Evolutionary conservation across 1,139 yeast species (phyloP), one percentile per base, ranked within the genome.

Genomic region (Diutina scorzettiae): DNA sequence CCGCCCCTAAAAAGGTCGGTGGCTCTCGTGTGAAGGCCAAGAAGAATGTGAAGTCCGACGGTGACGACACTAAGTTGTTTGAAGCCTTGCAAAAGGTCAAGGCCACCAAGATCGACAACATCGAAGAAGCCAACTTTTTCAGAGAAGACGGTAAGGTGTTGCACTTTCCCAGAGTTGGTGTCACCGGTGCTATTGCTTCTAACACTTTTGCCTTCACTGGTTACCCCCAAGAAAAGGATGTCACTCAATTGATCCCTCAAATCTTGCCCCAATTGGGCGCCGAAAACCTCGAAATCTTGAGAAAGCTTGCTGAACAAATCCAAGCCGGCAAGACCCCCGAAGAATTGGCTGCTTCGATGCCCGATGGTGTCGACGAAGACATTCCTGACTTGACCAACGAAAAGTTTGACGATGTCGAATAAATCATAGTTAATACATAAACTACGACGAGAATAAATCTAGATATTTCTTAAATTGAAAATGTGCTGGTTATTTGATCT

Each of bases 81-180:
- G 85, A 81, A 55, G 78, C 94, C 55, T 75, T 91, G 66, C 83
- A 81, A 64, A 89, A 89, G 72, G 72, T 91, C 64, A 81, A 84
- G 67, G 94, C 91, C 53, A 85, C 82, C 66, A 82, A 87, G 57
- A 72, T 91, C 55, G 89, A 82, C 53, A 86, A 83, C 57, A 81
- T 91, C 56, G 95, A 86, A 63, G 96, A 89, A 72, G 97, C 95
- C 62, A 91, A 89, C 78, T 85, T 91, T 76, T 89, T 91, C 82
- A 83, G 74, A 69, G 95, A 87, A 53, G 96, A 89, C 66, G 96
- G 97, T 60, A 82, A 81, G 63, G 96, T 91, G 52, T 73, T 89
- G 67, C 96, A 89, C 73, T 87, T 91, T 77, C 80, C 83, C 75
- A 81, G 91, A 68, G 95, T 86, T 52, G 86, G 87, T 70, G 94